A percentile compares a stretch with the other conserved stretches of the same genome.
Evolutionary conservation across 2,329 filamentous ascomycete species (phyloP).

Genomic region (Colletotrichum sp.): DNA sequence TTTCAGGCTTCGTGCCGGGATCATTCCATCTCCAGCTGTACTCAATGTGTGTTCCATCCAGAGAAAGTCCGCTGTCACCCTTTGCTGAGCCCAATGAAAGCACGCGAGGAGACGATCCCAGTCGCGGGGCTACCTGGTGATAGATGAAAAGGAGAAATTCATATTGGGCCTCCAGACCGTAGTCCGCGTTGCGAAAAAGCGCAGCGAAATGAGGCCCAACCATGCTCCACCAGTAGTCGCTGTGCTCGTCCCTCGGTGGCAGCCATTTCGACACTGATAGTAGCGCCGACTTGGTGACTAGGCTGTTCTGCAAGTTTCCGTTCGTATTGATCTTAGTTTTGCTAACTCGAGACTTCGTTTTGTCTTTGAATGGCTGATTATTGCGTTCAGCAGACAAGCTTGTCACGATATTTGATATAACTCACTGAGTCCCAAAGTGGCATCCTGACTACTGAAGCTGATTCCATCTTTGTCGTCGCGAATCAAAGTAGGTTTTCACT

Average conservation of each 20-base stretch:
- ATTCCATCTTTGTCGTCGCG: neutral
- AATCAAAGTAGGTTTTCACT: accelerated
- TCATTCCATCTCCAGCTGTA: conserved; percentile 12
- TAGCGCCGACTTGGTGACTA: neutral
- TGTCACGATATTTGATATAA: too few relatives aligned
- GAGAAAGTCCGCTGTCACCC: neutral
- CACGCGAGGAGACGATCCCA: neutral
- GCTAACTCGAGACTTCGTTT: neutral
- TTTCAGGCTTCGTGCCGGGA: neutral
- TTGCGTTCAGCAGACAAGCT: neutral
- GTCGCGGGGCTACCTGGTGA: neutral
- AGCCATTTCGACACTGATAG: neutral
- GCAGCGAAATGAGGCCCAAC: neutral
- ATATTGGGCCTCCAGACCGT: neutral
- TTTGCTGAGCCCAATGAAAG: neutral
- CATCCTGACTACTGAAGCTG: neutral
- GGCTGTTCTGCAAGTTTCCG: neutral
- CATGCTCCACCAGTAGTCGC: conserved; percentile 7
- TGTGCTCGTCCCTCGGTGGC: neutral
- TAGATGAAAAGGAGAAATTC: neutral
- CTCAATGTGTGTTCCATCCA: neutral
- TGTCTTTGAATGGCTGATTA: neutral
- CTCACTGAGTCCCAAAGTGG: neutral
- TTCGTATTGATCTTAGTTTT: neutral
- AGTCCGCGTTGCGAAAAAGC: neutral